Evolutionary conservation across 306 rosid genomes (phyloP).

Genomic region (Coriaria nepalensis): DNA sequence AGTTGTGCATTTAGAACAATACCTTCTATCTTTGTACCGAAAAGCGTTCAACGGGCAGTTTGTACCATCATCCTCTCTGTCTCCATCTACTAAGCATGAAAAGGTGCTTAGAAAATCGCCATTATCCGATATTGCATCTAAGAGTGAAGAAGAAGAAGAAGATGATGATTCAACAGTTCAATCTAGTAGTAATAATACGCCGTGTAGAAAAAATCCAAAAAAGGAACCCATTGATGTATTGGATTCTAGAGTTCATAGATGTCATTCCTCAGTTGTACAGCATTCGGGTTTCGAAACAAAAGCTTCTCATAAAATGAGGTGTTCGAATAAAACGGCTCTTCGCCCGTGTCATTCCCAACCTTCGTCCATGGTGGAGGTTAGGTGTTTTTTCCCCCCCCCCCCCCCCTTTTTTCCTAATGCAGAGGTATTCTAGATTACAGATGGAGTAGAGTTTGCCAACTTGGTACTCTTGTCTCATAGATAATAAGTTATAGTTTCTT

Average conservation of each 20-base stretch:
- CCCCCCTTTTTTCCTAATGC: background rate
- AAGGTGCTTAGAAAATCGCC: slow-evolving; percentile 19
- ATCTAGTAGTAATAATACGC: slow-evolving; percentile 19
- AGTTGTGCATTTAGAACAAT: slow-evolving; percentile 75
- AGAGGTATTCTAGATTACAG: background rate
- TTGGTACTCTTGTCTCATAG: background rate
- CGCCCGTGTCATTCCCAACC: slow-evolving; percentile 89
- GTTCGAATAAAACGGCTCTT: slow-evolving; percentile 33
- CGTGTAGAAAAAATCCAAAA: slow-evolving; percentile 20
- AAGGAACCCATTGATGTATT: slow-evolving; percentile 26
- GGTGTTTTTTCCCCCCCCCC: background rate
- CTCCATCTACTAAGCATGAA: slow-evolving; percentile 45
- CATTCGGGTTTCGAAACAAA: slow-evolving; percentile 31
- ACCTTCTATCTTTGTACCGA: slow-evolving; percentile 75
- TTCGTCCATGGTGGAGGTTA: slow-evolving; percentile 78
- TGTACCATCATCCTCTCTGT: slow-evolving; percentile 35
- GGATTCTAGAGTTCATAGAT: slow-evolving; percentile 53
- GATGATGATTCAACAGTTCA: slow-evolving; percentile 13
- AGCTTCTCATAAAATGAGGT: slow-evolving; percentile 40
- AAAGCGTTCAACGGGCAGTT: slow-evolving; percentile 39
- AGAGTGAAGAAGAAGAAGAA: slow-evolving; percentile 17
- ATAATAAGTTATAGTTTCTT: slow-evolving; percentile 1
- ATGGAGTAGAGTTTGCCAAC: background rate
- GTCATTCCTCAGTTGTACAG: slow-evolving; percentile 63
- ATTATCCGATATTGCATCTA: slow-evolving; percentile 20